Base-by-base conservation (phyloP, 192 early-diverging fungal species). In the Backusella mclennaniae region DNA sequence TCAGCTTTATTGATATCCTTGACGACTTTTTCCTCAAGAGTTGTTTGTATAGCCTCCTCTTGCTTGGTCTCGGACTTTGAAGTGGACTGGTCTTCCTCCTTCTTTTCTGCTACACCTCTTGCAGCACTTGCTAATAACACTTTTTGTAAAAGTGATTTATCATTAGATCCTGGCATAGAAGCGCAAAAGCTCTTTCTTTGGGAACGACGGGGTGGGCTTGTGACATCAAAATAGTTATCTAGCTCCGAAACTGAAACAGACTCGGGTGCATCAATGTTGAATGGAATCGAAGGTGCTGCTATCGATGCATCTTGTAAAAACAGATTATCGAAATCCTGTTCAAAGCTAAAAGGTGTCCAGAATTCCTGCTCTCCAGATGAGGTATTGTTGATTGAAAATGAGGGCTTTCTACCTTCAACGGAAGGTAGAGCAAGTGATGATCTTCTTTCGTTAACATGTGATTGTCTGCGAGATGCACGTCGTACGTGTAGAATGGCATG, bases 311-410 rank as follows among this genome's bases (percentile, higher is more conserved):
- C 75, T 33, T 69, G 70, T 19, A 80, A 35, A 36, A 83, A 77
- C 7, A 81, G 76, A 49, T 73, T 77, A 66, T 81, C 76, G 46
- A 81, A 81, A 17, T 83, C 82, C 68, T 83, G 78, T n/a, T 83
- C 82, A 49, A 83, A 83, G 4, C 63, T 70, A 67, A 76, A 83
- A 1, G 82, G 82, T 21, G 77, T 59, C 82, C 82, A 83, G 1
- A 79, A 33, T 35, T 83, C 82, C 31, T 79, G 73, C 17, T 79
- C 78, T 14, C 66, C 56, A 12, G 53, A 35, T 35, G 39, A 29
- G 4, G 52, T 56, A 49, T 67, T 75, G 23, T 42, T 63, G 0
- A 75, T 35, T 21, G 74, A 75, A 35, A 79, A 46, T 1, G 73
- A 75, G 1, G 42, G 67, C n/a, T 71, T 74, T 33, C 77, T 72